A percentile compares a stretch with the other conserved stretches of the same genome.
phyloP scores from a whole-genome alignment of 345 rosid species.

The Angophora floribunda region DNA sequence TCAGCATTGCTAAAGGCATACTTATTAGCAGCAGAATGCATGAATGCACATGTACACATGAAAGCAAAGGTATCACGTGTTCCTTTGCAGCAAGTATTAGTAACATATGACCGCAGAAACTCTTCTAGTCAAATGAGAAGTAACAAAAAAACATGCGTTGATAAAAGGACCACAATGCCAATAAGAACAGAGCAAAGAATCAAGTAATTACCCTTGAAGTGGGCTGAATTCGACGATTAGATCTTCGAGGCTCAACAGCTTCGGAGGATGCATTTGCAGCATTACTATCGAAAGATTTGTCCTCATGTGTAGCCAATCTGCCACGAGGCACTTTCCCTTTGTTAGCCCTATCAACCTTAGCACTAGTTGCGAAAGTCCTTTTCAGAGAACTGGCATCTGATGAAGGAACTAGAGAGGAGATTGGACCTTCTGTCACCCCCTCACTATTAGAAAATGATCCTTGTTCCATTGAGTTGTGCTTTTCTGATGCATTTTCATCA shows the following conservation, averaged over 20 bases:
- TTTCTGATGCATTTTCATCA: conserved; percentile 26
- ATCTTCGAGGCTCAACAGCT: conserved; percentile 77
- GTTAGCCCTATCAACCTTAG: conserved; percentile 17
- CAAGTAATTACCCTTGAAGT: conserved; percentile 68
- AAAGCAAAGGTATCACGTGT: background rate
- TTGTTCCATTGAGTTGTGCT: conserved; percentile 19
- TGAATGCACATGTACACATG: background rate
- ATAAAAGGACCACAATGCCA: background rate
- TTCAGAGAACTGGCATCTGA: conserved; percentile 4
- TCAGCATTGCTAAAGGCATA: background rate
- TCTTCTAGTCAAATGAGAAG: background rate
- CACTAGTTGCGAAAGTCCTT: conserved; percentile 9
- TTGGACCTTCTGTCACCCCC: conserved; percentile 35
- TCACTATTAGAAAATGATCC: conserved; percentile 30
- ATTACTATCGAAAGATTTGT: conserved; percentile 22
- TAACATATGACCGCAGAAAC: background rate
- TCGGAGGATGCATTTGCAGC: conserved; percentile 31
- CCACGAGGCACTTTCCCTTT: conserved; percentile 33
- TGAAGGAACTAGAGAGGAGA: conserved; percentile 26
- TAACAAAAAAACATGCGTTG: background rate
- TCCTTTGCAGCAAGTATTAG: background rate
- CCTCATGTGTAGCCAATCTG: conserved; percentile 35
- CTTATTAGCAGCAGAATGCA: background rate
- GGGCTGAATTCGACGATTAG: conserved; percentile 89
- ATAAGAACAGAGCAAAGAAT: background rate